phyloP scores from a whole-genome alignment of 2,329 filamentous ascomycete species.

The Verruconis gallopava region DNA sequence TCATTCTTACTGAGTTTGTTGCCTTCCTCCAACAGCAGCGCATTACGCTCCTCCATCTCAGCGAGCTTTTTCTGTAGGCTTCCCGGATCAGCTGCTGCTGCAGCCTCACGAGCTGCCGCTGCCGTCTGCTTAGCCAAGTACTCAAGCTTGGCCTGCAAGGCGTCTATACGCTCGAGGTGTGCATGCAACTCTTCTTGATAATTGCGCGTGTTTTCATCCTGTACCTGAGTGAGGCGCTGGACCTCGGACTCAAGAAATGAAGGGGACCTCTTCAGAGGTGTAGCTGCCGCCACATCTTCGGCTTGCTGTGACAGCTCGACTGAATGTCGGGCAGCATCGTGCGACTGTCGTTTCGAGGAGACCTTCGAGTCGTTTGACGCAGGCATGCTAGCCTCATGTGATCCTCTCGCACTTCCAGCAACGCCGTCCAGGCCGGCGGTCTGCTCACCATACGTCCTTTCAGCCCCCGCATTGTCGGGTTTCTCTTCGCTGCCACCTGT shows the following conservation, averaged over 20 bases:
- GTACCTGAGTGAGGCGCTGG: constrained; percentile 35
- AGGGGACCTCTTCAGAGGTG: constrained; percentile 7
- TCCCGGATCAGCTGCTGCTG: constrained; percentile 47
- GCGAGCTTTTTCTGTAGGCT: constrained; percentile 66
- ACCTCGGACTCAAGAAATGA: constrained; percentile 31
- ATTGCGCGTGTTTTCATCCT: constrained; percentile 40
- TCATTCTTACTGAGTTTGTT: constrained; percentile 77
- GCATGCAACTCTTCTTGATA: constrained; percentile 72
- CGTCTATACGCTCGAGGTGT: constrained; percentile 82
- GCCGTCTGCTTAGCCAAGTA: constrained; percentile 73
- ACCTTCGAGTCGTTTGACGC: no score
- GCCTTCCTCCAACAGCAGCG: constrained; percentile 81
- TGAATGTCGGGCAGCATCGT: background rate
- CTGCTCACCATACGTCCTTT: no score
- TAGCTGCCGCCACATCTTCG: constrained; percentile 4
- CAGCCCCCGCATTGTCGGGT: constrained; percentile 1
- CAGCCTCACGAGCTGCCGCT: constrained; percentile 58
- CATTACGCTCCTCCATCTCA: constrained; percentile 84
- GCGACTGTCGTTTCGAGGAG: no score
- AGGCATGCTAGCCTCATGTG: no score
- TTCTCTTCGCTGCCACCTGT: background rate
- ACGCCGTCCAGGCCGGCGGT: no score
- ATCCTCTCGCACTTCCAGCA: no score
- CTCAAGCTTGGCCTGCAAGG: constrained; percentile 78
- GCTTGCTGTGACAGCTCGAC: constrained; percentile 20